Percentiles rank a stretch among this genome's conserved stretches.
phyloP scores from a whole-genome alignment of 257 asterid species.

The Fraxinus americana region DNA sequence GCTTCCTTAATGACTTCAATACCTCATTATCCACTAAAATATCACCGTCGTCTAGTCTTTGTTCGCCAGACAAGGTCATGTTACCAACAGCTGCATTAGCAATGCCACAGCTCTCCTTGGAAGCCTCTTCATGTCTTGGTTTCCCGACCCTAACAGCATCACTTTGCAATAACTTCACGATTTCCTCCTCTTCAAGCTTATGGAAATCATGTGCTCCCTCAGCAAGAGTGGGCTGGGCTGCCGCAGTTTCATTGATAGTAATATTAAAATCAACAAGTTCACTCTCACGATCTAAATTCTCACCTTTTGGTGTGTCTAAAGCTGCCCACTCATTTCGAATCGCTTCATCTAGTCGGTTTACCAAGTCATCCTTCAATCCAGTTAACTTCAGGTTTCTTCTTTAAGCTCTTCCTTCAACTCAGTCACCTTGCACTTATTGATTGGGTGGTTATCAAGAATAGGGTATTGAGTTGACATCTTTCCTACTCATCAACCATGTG shows the following conservation, averaged over 20 bases:
- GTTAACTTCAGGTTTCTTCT: too few relatives aligned
- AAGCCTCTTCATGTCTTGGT: slow-evolving; percentile 6
- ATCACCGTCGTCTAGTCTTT: neutral
- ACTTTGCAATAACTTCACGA: neutral
- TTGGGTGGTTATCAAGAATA: slow-evolving; percentile 40
- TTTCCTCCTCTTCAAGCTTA: slow-evolving; percentile 14
- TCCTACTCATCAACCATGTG: slow-evolving; percentile 5
- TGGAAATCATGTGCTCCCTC: slow-evolving; percentile 8
- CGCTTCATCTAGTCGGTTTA: too few relatives aligned
- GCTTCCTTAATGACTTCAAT: neutral
- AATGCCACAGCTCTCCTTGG: neutral
- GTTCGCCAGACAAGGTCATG: neutral
- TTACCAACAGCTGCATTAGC: neutral
- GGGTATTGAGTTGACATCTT: slow-evolving; percentile 39
- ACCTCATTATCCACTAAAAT: neutral
- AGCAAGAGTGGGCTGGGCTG: neutral
- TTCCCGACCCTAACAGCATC: slow-evolving; percentile 5
- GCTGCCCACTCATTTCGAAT: too few relatives aligned
- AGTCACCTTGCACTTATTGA: slow-evolving; percentile 46
- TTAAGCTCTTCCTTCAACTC: slow-evolving; percentile 37
- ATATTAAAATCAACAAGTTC: too few relatives aligned
- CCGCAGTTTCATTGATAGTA: neutral
- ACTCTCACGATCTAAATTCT: too few relatives aligned
- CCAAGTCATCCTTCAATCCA: too few relatives aligned
- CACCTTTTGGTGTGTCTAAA: too few relatives aligned